Evolutionary conservation across 164 flowering plant species (phyloP).

Genomic region (Paratinospora sagittata): DNA sequence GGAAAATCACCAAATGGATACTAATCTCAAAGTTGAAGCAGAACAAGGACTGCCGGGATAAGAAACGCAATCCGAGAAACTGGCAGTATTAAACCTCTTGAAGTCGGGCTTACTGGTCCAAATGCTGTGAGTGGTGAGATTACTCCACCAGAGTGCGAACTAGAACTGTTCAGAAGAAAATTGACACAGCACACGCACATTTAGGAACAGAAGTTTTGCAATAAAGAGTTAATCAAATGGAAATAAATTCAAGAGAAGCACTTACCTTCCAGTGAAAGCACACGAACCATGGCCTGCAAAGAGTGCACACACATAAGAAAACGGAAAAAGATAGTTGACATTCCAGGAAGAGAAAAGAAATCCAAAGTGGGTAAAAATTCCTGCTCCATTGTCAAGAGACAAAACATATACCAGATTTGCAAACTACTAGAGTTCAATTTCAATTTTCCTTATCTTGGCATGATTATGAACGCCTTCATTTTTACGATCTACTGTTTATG

Average conservation of each 20-base stretch:
- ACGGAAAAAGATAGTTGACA: neutral
- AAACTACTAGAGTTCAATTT: too few relatives aligned
- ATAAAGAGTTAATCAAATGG: neutral
- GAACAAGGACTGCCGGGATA: slow-evolving; percentile 16
- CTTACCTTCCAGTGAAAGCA: slow-evolving; percentile 60
- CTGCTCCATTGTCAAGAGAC: too few relatives aligned
- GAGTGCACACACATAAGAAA: slow-evolving; percentile 4
- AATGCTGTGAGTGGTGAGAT: slow-evolving; percentile 27
- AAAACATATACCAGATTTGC: too few relatives aligned
- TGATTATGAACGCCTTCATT: too few relatives aligned
- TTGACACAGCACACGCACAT: neutral
- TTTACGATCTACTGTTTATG: too few relatives aligned
- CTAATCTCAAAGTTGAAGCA: slow-evolving; percentile 15
- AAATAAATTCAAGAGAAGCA: neutral
- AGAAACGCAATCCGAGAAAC: slow-evolving; percentile 18
- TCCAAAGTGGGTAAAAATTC: too few relatives aligned
- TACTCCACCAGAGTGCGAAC: slow-evolving; percentile 26
- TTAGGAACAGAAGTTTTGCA: neutral
- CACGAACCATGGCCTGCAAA: slow-evolving; percentile 67
- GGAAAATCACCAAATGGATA: slow-evolving; percentile 13
- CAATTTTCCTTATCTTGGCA: too few relatives aligned
- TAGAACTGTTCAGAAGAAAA: slow-evolving; percentile 30
- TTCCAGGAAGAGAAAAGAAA: neutral
- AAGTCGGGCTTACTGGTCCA: slow-evolving; percentile 38
- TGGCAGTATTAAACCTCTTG: slow-evolving; percentile 19